Evolutionary conservation across 345 rosid genomes (phyloP).

Genomic region (Luvunga scandens): DNA sequence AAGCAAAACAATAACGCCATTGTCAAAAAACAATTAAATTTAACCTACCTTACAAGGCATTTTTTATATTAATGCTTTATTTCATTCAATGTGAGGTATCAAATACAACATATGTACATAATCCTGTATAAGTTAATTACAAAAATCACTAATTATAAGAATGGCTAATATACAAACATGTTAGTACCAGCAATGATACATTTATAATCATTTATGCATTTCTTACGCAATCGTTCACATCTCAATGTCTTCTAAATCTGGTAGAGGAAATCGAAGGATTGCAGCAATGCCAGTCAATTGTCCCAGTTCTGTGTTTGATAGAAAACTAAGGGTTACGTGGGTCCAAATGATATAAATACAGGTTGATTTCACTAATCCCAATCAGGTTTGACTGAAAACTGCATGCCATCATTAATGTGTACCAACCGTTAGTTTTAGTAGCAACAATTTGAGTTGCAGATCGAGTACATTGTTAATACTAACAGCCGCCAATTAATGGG

Average conservation of each 20-base stretch:
- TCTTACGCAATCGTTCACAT: constrained; percentile 40
- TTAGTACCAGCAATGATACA: no score
- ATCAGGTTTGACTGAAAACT: background rate
- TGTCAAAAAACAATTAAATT: no score
- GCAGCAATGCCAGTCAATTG: constrained; percentile 94
- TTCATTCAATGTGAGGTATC: background rate
- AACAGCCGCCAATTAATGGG: background rate
- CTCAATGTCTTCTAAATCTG: constrained; percentile 95
- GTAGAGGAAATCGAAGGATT: constrained; percentile 88
- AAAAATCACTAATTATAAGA: background rate
- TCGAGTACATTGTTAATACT: background rate
- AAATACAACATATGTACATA: background rate
- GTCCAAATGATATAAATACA: background rate
- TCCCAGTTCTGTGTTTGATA: constrained; percentile 52
- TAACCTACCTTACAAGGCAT: background rate
- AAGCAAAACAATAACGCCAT: no score
- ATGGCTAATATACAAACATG: background rate
- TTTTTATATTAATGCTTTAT: background rate
- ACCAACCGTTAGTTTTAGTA: no score
- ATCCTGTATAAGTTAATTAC: no score
- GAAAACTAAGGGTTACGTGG: background rate
- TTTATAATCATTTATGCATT: background rate
- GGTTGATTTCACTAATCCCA: background rate
- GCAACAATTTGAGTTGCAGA: background rate
- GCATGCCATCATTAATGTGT: background rate